Base-by-base conservation (phyloP, 352 stramenopile genomes). In the Phytophthora ramorum region DNA sequence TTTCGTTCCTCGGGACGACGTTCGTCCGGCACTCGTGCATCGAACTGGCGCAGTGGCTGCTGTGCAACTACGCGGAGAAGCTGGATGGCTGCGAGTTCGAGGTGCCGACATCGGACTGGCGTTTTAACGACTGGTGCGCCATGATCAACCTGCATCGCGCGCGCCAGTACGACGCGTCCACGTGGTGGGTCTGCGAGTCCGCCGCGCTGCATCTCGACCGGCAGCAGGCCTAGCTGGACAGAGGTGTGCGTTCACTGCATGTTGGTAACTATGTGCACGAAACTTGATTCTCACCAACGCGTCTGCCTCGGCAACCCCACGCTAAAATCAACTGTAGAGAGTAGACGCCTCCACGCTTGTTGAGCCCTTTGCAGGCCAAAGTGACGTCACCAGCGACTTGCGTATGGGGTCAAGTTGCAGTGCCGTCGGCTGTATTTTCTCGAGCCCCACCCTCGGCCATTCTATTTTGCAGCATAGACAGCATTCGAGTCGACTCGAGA, bases 1-100 rank as follows among this genome's bases (percentile, higher is more conserved):
- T 69, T 43, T 73, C 58, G 9, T 73, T 73, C 65, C 46, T 63
- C 10, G 63, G 49, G 5, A 66, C 57, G 2, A 67, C 50, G 8
- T 69, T 56, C 46, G 8, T 69, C 14, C 46, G 40, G 2, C 40
- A 59, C 30, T 69, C 47, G 19, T 59, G 46, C 28, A 20, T 64
- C 20, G 54, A 69, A n/a, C 47, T 64, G 5, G 34, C 16, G 7
- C 53, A 64, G 26, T 69, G 46, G 62, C 24, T 64, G 10, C 19
- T 69, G 30, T 17, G 22, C 30, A 51, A 69, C 46, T 69, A 59
- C 46, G 14, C 45, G 0, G 46, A 54, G 8, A 59, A 63, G 41
- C 37, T 69, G 1, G 47, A 58, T 20, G 52, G 61, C 19, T 69
- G 61, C 28, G 46, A 63, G 14, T 69, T 69, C 30, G 53, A 63